Base-by-base conservation (phyloP, 306 rosid genomes). In the Pueraria montana region DNA sequence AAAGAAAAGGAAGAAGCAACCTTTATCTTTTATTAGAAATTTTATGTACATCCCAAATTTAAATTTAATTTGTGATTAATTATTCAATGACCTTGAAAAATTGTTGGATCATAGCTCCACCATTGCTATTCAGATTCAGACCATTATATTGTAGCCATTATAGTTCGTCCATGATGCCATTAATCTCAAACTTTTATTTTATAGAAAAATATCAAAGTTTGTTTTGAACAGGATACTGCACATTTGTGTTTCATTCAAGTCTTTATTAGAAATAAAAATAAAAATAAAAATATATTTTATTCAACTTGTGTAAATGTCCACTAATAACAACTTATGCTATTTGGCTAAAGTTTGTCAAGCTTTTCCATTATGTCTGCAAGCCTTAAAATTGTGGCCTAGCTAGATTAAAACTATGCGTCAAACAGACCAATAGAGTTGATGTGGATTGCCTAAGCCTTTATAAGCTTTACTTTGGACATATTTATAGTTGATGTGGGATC, bases 1-100 rank as follows among this genome's bases (percentile, higher is more conserved):
- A 11, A 64, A 49, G 50, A 34, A 75, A 27, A 55, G 5, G 74
- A 26, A 71, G 62, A 66, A 63, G 16, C 58, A 72, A 71, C 65
- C 11, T 30, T 74, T 34, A n/a, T n/a, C 34, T 36, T 38, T 48
- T 68, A 8, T 56, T 0, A 52, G 58, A 70, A 26, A 73, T 63
- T 66, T 32, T 49, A 72, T 21, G 5, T 72, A 24, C 67, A 12
- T 18, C 78, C 34, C n/a, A 32, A 18, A 73, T n/a, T 72, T 5
- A 73, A 52, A 52, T 48, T 72, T 72, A 62, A 42, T 21, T 62
- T 32, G 8, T 16, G 23, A 62, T 74, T 43, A 74, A 6, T 18
- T 36, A 49, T 32, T 63, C 74, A 63, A 63, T 48, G 67, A 24
- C 30, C 46, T 12, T 6, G 18, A 52, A 81, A 61, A 73, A 8